Base-by-base conservation (phyloP, 2,329 filamentous ascomycete genomes). In the Microsporum audouinii region DNA sequence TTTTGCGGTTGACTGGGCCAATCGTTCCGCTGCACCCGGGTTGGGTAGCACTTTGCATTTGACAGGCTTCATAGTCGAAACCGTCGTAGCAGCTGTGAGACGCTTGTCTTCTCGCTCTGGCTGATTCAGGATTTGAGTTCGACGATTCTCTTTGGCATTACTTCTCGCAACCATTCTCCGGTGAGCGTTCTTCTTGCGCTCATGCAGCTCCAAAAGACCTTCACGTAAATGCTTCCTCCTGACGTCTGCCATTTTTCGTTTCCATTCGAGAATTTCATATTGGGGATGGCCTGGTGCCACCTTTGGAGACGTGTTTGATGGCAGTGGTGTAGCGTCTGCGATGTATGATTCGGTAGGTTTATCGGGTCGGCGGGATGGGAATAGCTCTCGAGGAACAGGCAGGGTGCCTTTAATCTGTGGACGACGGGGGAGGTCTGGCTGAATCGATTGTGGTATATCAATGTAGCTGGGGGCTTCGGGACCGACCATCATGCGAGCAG, bases 401-500 rank as follows among this genome's bases (percentile, higher is more conserved):
- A 99, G 82, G 61, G 86, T 84, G 67, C 94, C 94, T 72, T 90
- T 90, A 38, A 90, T 72, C 57, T 67, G 68, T 14, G 75, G 77
- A 62, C 77, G 77, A 58, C 72, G 69, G 2, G 77, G 75, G 47
- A 77, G 74, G n/a, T 83, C 80, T 58, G 86, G 84, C 72, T 96
- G 90, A n/a, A 84, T 82, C 57, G 88, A 82, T 66, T 81, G 80
- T 56, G 91, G 92, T 60, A 96, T 79, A 66, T 89, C 85, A 76
- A 97, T 88, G 78, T 88, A 97, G 65, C 83, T 82, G 55, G 94
- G 92, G 39, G 91, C 95, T 72, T 96, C 89, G 57, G 94, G 92
- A 33, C 73, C 73, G 60, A 75, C 70, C 66, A 72, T 69, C 62
- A 70, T 68, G 53, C 61, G 67, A 61, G 73, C 63, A 10, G 74